These are phyloP conservation scores for Ailanthus altissimus DNA, from an alignment of 345 rosid genomes.

Conservation along the genomic window DNA sequence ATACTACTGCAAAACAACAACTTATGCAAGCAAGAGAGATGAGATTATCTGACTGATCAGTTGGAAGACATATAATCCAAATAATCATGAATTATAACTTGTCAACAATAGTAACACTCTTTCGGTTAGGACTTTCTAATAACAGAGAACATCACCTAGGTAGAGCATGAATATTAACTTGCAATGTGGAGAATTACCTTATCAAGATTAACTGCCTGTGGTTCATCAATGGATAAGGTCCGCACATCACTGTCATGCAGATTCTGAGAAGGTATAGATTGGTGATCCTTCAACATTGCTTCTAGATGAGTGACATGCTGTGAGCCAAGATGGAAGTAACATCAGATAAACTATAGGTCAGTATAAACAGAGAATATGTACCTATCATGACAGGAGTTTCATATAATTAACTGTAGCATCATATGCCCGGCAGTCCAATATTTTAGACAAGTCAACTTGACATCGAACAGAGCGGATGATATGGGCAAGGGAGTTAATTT, in stretches of 20 bases:
- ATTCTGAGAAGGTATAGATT: conserved; percentile 54
- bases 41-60: background rate
- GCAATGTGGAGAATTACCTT: conserved; percentile 53
- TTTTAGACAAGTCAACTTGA: conserved; percentile 71
- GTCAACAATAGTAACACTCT: background rate
- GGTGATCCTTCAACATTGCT: conserved; percentile 63
- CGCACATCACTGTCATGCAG: conserved; percentile 79
- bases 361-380: background rate
- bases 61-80: conserved; percentile 1
- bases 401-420: conserved; percentile 70
- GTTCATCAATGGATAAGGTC: conserved; percentile 71
- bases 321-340: conserved; percentile 5
- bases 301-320: conserved; percentile 72
- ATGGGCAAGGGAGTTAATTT: conserved; percentile 75
- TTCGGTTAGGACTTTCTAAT: conserved; percentile 6
- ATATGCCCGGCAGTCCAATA: conserved; percentile 76
- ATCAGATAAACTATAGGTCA: conserved; percentile 26
- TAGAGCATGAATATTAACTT: conserved; percentile 7
- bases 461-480: conserved; percentile 71
- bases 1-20: background rate
- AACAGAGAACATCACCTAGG: conserved; percentile 9
- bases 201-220: conserved; percentile 56
- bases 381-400: conserved; percentile 10
- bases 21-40: background rate
- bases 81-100: background rate